Evolutionary conservation across 1,139 yeast genomes (phyloP), one percentile per base, ranked within the genome.

Genomic region (Kodamaea sp.): DNA sequence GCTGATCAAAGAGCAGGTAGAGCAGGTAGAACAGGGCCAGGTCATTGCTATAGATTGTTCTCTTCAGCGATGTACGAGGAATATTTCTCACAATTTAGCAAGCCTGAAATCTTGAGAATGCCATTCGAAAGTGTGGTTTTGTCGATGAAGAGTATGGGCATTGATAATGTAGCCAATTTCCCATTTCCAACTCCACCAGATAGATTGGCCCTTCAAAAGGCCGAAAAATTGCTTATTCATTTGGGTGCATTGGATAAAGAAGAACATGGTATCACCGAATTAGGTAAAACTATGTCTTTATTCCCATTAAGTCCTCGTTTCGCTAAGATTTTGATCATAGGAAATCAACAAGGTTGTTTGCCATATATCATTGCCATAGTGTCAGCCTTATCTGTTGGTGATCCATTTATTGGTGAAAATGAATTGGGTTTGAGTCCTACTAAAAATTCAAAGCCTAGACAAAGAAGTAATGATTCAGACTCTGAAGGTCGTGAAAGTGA

Each of bases 21-120:
- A 74, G 98, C 99, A 37, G 99, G 98, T 58, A 85, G 99, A 77
- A 92, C 97, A 0, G 98, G 98, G 0, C 97, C 98, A 0, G 99
- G 99, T 39, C 98, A 94, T 55, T 88, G 97, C 59, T 94, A 94
- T 59, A 71, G 98, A 43, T 64, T 94, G 20, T 94, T 73, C 54
- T 90, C 98, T 0, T 90, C 97, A n/a, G 98, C 98, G 0, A 86
- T 94, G 7, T 94, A 74, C 58, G 97, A 92, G 55, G 78, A 81
- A 44, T 92, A 85, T 50, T 92, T 94, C 59, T 73, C 73, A 5
- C 88, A 84, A 52, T 92, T 92, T 52, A 75, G 94, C 22, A 73
- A 70, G 40, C 98, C 99, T 0, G 99, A 94, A 59, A 90, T 94
- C 40, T 65, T 87, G 43, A 73, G 97, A 49, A 90, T 88, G 94